Base-by-base conservation (phyloP, 2,329 filamentous ascomycete genomes). In the Colletotrichum viniferum region DNA sequence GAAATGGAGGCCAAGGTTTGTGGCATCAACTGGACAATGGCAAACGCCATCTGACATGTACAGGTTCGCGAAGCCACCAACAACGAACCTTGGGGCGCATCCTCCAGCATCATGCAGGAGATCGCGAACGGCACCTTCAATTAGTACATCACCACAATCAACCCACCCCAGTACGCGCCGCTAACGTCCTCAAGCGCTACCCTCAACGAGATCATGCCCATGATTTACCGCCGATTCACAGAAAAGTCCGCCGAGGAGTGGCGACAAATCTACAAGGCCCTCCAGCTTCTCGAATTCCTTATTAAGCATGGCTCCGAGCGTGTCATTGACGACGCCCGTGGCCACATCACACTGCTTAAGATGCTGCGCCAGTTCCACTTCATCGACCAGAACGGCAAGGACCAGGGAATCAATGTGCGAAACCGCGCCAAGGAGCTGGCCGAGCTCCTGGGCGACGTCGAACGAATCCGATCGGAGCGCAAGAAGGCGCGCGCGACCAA, bases 151-250 rank as follows among this genome's bases (percentile, higher is more conserved):
- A 52, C 43, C 14, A 24, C 58, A 63, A n/a, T 10, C 69, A 28
- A 7, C 21, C 28, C 18, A 55, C 13, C 12, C 52, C 26, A n/a
- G 9, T n/a, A 24, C 32, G 60, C 63, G 36, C n/a, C 30, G 65
- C 74, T 70, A 63, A 77, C 71, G 63, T 56, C 18, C 48, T 61
- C 28, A 56, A 98, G 96, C 84, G 96, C 98, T 92, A 92, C 96
- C 68, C 92, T 99, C 73, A 98, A 98, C 85, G 97, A 99, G 86
- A 98, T 99, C 83, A 99, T 99, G 97, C 97, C 97, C 79, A 97
- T 99, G 95, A 98, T 99, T 83, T 99, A 99, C 88, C 97, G 97
- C 82, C 95, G 97, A 78, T 99, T 99, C 85, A 99, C 97, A 76
- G 97, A 99, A 84, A 99, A 99, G 88, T 91, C 96, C 9, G 96